Evolutionary conservation across 148 eudicot genomes (phyloP).

Genomic region (Spergularia marina): DNA sequence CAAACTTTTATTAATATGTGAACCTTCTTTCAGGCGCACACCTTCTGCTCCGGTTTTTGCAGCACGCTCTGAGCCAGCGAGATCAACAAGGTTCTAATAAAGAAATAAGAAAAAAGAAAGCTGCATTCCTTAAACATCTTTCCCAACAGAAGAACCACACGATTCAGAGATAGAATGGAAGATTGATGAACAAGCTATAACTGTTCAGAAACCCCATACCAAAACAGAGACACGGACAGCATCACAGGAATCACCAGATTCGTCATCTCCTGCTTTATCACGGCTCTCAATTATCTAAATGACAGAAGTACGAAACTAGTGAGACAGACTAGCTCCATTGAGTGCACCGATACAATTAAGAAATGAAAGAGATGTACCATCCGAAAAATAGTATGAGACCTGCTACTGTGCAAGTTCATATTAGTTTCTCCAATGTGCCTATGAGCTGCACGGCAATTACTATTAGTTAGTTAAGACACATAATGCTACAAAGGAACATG

Average conservation of each 20-base stretch:
- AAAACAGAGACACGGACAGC: constrained; percentile 96
- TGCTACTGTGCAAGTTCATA: constrained; percentile 91
- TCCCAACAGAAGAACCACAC: not conserved
- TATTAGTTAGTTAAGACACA: constrained; percentile 12
- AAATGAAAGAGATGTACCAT: constrained; percentile 53
- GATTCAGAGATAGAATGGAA: not conserved
- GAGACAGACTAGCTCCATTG: constrained; percentile 11
- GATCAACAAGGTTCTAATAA: constrained; percentile 87
- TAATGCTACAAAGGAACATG: not conserved
- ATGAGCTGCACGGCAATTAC: constrained; percentile 54
- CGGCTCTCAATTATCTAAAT: constrained; percentile 94
- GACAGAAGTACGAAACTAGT: constrained; percentile 18
- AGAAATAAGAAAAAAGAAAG: not conserved
- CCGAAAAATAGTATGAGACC: constrained; percentile 97
- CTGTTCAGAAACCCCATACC: constrained; percentile 39
- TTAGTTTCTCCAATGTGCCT: constrained; percentile 98
- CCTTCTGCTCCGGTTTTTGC: constrained; percentile 99
- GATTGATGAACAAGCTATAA: not conserved
- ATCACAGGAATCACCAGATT: constrained; percentile 67
- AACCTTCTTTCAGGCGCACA: constrained; percentile 96
- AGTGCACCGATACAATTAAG: not conserved
- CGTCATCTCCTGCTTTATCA: constrained; percentile 71
- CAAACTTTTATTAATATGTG: constrained; percentile 95
- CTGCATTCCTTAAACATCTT: constrained; percentile 5
- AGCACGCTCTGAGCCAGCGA: constrained; percentile 99